Base-by-base conservation (phyloP, 2,329 filamentous ascomycete genomes). In the Dothideomycetidae sp. region DNA sequence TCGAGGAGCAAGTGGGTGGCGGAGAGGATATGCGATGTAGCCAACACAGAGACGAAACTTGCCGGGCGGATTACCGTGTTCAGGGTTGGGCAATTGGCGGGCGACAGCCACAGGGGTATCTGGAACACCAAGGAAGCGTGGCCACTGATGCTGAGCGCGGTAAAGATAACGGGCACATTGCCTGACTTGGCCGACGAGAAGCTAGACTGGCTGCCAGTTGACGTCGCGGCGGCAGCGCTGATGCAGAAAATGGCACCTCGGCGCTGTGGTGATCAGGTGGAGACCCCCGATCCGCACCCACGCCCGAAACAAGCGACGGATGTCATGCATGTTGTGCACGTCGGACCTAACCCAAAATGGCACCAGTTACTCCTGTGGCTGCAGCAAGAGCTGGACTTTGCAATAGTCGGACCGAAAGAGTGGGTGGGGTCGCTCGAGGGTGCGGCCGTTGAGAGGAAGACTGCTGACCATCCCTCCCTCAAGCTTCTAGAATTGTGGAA, bases 1-100 rank as follows among this genome's bases (percentile, higher is more conserved):
- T 64, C 67, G 1, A 61, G 61, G 17, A 73, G 68, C 1, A 67
- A 71, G 53, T 73, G 70, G 70, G 67, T 73, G 1, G 70, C 69
- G 1, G 71, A 75, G 53, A 57, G 57, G 12, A 63, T 73, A 7
- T 73, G 68, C 44, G 46, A 57, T 1, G 47, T 55, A 4, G 64
- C 63, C 11, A 49, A 52, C 31, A 39, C 52, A 15, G 16, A 41
- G 34, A 46, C 47, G 2, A 32, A 45, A 19, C 46, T 62, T 2
- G 41, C 40, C 15, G 50, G 61, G 21, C 53, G 56, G 14, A 57
- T 68, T 21, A 55, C 58, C n/a, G 48, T 70, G 7, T 52, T 66
- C 18, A 54, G 63, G 26, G 56, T 65, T 3, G 66, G 66, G 3
- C 66, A 69, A 48, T 50, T 70, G 7, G 62, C 59, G 21, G 66